Evolutionary conservation across 768 basidiomycete genomes (phyloP).

Genomic region (Thelephora aurantiotincta): DNA sequence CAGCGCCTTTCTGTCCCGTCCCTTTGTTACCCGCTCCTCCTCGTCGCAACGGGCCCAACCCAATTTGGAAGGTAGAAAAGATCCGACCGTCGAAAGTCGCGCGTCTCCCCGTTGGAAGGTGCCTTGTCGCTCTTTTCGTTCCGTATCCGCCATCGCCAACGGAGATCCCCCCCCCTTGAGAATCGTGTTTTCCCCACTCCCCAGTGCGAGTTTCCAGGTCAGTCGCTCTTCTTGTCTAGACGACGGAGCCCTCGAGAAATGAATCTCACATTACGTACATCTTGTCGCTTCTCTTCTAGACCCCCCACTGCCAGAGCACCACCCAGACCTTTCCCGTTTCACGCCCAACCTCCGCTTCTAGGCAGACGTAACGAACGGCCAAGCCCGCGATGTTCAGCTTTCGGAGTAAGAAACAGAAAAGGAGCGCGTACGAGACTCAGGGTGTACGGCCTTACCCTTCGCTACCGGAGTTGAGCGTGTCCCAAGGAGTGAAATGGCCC

Average conservation of each 20-base stretch:
- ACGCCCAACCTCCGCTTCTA: conserved; percentile 8
- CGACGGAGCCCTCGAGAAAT: neutral
- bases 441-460: conserved; percentile 65
- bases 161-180: too few relatives aligned
- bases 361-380: neutral
- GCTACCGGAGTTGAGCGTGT: conserved; percentile 52
- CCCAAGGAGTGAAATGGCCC: conserved; percentile 75
- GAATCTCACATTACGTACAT: conserved; percentile 1
- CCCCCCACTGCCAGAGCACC: conserved; percentile 10
- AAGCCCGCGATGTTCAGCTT: conserved; percentile 44
- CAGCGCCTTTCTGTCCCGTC: conserved; percentile 14
- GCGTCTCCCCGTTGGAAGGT: too few relatives aligned
- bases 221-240: too few relatives aligned
- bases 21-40: too few relatives aligned
- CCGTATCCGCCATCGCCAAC: too few relatives aligned
- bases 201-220: too few relatives aligned
- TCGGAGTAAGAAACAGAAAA: conserved; percentile 48
- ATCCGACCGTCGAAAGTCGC: too few relatives aligned
- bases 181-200: neutral
- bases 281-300: conserved; percentile 16
- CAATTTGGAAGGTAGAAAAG: too few relatives aligned
- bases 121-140: too few relatives aligned
- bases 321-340: conserved; percentile 9
- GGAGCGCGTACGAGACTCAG: conserved; percentile 24
- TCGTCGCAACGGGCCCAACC: too few relatives aligned